phyloP scores from a whole-genome alignment of 2,329 filamentous ascomycete genomes.

The Plenodomus biglobosus region DNA sequence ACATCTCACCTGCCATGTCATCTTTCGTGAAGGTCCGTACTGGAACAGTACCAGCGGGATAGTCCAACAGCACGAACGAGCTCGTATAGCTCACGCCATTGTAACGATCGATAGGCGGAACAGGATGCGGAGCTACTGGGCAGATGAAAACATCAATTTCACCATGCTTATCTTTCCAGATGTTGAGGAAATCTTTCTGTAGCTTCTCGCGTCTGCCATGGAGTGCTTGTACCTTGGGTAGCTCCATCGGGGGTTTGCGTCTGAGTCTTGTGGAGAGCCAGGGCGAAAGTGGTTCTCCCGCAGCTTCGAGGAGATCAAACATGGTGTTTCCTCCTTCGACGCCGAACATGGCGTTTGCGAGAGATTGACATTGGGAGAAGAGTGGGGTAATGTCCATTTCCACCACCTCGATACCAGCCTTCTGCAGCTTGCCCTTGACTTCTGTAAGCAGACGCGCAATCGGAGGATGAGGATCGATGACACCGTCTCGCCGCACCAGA shows the following conservation, averaged over 20 bases:
- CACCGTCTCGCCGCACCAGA: slow-evolving; percentile 53
- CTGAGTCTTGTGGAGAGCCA: slow-evolving; percentile 59
- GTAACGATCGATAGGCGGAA: slow-evolving; percentile 63
- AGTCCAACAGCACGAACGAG: slow-evolving; percentile 64
- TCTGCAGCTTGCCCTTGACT: slow-evolving; percentile 40
- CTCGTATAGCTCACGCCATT: slow-evolving; percentile 65
- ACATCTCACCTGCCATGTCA: slow-evolving; percentile 56
- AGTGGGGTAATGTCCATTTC: slow-evolving; percentile 58
- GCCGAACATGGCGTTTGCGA: slow-evolving; percentile 61
- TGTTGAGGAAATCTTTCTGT: slow-evolving; percentile 57
- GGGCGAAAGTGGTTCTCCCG: slow-evolving; percentile 59
- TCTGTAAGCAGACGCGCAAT: slow-evolving; percentile 52
- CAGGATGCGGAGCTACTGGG: slow-evolving; percentile 65
- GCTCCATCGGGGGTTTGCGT: slow-evolving; percentile 50
- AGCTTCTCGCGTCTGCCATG: slow-evolving; percentile 57
- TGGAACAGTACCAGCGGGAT: slow-evolving; percentile 60
- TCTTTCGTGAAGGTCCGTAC: slow-evolving; percentile 52
- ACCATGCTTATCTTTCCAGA: slow-evolving; percentile 55
- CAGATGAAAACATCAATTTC: slow-evolving; percentile 63
- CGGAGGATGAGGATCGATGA: slow-evolving; percentile 56
- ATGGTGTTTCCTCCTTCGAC: slow-evolving; percentile 59
- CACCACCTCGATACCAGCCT: slow-evolving; percentile 56
- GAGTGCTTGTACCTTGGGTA: slow-evolving; percentile 55
- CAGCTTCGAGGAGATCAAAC: slow-evolving; percentile 59
- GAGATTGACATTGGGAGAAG: slow-evolving; percentile 58